Evolutionary conservation across 2,329 filamentous ascomycete species (phyloP), one percentile per base, ranked within the genome.

Genomic region (Cladosporium halotolerans): DNA sequence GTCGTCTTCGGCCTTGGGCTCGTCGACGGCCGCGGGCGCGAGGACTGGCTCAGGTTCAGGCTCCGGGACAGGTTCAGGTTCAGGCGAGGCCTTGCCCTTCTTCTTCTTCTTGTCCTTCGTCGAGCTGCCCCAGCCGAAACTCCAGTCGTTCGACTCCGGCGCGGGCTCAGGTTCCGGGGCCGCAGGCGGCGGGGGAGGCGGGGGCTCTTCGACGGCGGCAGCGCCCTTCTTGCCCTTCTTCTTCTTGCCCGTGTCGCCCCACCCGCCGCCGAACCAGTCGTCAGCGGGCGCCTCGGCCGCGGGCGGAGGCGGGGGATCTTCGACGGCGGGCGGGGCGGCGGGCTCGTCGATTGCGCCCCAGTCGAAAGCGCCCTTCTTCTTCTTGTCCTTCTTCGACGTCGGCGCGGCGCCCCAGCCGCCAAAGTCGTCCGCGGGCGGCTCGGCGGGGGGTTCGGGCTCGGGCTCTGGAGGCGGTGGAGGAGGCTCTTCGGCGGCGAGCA

Each of bases 371-470:
- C 59, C 47, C 66, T 74, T 57, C 32, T 55, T 62, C 48, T 79
- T 79, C 65, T 79, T 78, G 67, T 78, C 77, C 55, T 73, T 70
- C 57, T 77, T 81, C 56, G 77, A 77, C 6, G 74, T 71, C 50
- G 73, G 77, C 31, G 57, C 56, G 45, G 76, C 78, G 71, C 79
- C 82, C 43, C 77, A 77, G 56, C 72, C 75, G 65, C 80, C 81
- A 16, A 62, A 62, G 47, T 78, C 76, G 43, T 71, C 70, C 11
- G 70, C 70, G 10, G 47, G 47, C 13, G 63, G 60, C 4, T 57
- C 60, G 16, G 57, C 53, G 18, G 57, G 56, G n/a, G 61, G 62
- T 14, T 36, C 52, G 13, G 56, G 56, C 31, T 57, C 57, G 34
- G 60, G 60, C 5, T 61, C 60, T 28, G 58, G 55, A 11, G 58